A percentile compares a stretch with the other conserved stretches of the same genome.
These are phyloP conservation scores for Trametes hirsuta DNA, from an alignment of 1,284 basidiomycete genomes.

Conservation along the genomic window DNA sequence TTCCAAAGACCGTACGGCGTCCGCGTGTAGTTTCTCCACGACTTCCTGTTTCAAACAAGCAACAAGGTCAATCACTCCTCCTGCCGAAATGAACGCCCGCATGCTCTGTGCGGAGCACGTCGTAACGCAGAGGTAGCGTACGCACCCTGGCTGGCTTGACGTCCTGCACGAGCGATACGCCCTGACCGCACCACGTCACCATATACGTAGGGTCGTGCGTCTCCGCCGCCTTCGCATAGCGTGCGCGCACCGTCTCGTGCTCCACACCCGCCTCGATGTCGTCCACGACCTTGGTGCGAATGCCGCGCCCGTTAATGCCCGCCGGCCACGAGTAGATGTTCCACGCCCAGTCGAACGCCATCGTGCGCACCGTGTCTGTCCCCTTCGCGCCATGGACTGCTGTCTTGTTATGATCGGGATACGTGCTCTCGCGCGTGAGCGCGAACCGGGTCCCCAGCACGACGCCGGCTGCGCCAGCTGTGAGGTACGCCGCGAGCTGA, in stretches of 20 bases:
- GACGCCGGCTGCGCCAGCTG: constrained; percentile 66
- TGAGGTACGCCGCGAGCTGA: constrained; percentile 66
- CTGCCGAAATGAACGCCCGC: neutral
- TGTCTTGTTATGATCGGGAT: constrained; percentile 56
- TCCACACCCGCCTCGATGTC: constrained; percentile 59
- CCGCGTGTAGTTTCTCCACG: constrained; percentile 23
- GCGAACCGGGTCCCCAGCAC: constrained; percentile 77
- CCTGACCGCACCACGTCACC: constrained; percentile 72
- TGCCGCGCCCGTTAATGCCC: constrained; percentile 66
- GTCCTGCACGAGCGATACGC: constrained; percentile 60
- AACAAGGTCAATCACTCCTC: constrained; percentile 11
- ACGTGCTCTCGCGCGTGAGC: constrained; percentile 65
- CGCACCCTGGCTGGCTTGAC: constrained; percentile 60
- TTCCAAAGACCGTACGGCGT: constrained; percentile 21
- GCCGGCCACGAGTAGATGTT: constrained; percentile 66
- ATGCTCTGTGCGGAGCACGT: neutral
- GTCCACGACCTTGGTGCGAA: constrained; percentile 59
- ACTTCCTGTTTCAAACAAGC: constrained; percentile 14
- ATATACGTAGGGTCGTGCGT: constrained; percentile 52
- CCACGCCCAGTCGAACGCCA: constrained; percentile 67
- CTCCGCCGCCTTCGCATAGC: constrained; percentile 47
- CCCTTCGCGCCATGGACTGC: constrained; percentile 56
- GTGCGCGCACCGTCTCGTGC: constrained; percentile 46
- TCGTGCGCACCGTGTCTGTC: constrained; percentile 57
- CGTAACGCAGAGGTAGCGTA: neutral